Conservation (phyloP, 2,329 filamentous ascomycete species). For the Neopestalotiopsis clavispora region DNA sequence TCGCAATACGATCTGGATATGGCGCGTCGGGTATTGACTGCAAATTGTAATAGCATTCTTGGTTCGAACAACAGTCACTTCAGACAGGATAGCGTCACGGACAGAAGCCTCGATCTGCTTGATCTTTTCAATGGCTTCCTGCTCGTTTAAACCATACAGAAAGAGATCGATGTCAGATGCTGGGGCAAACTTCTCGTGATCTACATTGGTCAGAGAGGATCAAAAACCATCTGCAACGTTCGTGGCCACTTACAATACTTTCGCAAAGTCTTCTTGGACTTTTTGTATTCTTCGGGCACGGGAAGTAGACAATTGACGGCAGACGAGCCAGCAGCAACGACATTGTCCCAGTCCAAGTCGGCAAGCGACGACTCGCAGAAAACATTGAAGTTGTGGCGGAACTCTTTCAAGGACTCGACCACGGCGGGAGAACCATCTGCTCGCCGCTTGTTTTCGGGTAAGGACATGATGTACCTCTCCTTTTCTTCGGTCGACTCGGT, state of each 20-base stretch:
- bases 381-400: conserved; percentile 78
- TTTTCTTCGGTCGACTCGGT: conserved; percentile 64
- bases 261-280: conserved; percentile 66
- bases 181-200: conserved; percentile 80
- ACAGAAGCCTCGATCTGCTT: conserved; percentile 79
- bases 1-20: conserved; percentile 83
- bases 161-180: conserved; percentile 90
- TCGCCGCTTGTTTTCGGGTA: conserved; percentile 66
- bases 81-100: conserved; percentile 77
- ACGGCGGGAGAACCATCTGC: conserved; percentile 68
- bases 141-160: conserved; percentile 77
- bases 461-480: conserved; percentile 71
- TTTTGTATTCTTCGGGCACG: conserved; percentile 64
- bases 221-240: not conserved
- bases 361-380: conserved; percentile 80
- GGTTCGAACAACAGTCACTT: conserved; percentile 82
- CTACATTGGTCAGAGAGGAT: not conserved
- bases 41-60: conserved; percentile 86
- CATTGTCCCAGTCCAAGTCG: conserved; percentile 82
- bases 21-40: conserved; percentile 81
- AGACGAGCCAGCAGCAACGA: conserved; percentile 80
- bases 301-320: conserved; percentile 81
- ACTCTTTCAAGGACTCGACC: conserved; percentile 70
- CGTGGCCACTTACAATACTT: conserved; percentile 61
- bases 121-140: conserved; percentile 82